Evolutionary conservation across 495 filamentous ascomycete genomes (phyloP).

Genomic region (Viridothelium virens): DNA sequence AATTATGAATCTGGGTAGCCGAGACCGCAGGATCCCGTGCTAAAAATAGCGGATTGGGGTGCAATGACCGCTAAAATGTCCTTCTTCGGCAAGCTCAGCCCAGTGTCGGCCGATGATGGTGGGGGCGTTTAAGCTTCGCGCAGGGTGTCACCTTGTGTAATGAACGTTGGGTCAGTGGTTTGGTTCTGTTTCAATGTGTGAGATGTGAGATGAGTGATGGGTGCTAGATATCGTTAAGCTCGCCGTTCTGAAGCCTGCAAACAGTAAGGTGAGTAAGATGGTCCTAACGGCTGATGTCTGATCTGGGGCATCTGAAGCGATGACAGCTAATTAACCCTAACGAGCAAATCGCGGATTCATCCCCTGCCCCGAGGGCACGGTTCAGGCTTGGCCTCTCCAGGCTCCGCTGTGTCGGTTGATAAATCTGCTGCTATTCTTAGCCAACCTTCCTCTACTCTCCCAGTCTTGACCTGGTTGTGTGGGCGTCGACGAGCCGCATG

Average conservation of each 20-base stretch:
- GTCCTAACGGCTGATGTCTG: neutral
- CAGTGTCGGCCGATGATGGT: neutral
- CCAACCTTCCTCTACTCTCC: neutral
- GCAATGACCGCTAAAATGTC: constrained; percentile 5
- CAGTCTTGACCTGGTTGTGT: neutral
- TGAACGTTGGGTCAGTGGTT: too few relatives aligned
- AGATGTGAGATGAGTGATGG: too few relatives aligned
- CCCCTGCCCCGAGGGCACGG: neutral
- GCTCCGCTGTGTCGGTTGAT: neutral
- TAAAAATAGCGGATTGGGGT: constrained; percentile 3
- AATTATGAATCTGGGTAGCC: neutral
- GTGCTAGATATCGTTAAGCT: neutral
- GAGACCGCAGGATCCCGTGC: neutral
- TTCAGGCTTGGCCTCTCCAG: neutral
- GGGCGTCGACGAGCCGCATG: neutral
- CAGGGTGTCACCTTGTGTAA: neutral
- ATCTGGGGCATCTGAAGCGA: too few relatives aligned
- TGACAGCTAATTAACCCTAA: too few relatives aligned
- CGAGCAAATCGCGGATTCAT: too few relatives aligned
- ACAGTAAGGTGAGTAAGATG: neutral
- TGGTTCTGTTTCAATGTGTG: too few relatives aligned
- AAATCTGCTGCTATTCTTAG: constrained; percentile 8
- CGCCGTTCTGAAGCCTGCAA: neutral
- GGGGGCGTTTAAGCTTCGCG: neutral
- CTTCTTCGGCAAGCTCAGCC: neutral